Percentiles rank a stretch among this genome's conserved stretches.
Conservation (phyloP, 1,284 basidiomycete species). For the Ganoderma multipileum region DNA sequence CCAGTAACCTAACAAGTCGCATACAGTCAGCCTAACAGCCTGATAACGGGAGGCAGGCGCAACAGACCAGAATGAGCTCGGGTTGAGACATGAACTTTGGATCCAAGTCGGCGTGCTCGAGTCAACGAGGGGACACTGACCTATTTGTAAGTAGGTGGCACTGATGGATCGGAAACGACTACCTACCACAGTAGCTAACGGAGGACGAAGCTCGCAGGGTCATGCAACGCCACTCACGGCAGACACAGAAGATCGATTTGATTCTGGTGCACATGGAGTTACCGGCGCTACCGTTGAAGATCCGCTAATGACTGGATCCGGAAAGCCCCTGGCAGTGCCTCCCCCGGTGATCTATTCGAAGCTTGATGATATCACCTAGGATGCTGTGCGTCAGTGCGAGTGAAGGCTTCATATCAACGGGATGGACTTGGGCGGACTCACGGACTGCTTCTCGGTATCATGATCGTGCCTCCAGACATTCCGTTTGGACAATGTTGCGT, state of each 20-base stretch:
- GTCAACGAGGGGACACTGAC: not conserved
- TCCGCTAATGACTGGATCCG: not conserved
- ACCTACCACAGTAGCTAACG: not conserved
- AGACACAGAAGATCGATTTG: not conserved
- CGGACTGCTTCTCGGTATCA: not conserved
- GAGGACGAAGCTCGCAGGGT: not conserved
- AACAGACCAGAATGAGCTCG: not conserved
- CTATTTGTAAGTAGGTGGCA: not conserved
- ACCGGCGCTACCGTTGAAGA: not conserved
- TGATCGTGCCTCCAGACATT: not conserved
- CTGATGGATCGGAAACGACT: not conserved
- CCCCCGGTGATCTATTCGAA: not conserved
- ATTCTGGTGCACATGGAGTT: not conserved
- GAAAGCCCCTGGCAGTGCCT: not conserved
- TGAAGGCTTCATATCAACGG: not conserved
- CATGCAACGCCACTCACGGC: not conserved
- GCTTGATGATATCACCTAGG: not conserved
- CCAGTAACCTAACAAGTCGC: not conserved
- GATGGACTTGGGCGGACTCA: not conserved
- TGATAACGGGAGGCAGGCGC: not conserved
- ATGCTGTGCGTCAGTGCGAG: not conserved
- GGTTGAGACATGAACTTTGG: not conserved
- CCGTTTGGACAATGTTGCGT: not conserved
- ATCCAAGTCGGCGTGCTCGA: not conserved
- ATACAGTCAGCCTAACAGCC: not conserved